These are phyloP conservation scores for Drechslerella coelobrocha DNA, from an alignment of 2,329 filamentous ascomycete genomes.

Conservation along the genomic window DNA sequence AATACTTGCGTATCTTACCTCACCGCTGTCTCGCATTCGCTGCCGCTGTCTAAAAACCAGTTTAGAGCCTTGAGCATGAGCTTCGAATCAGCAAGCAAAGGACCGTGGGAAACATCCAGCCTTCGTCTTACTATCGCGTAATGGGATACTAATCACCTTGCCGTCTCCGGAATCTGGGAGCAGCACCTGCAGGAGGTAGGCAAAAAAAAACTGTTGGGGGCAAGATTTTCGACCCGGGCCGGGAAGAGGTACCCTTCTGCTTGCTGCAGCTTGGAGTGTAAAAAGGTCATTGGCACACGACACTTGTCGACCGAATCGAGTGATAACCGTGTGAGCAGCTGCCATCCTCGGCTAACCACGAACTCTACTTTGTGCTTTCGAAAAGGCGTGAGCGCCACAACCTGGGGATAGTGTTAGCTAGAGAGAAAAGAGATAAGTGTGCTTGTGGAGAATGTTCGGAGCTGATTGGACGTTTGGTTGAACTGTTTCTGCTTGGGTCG, in stretches of 20 bases:
- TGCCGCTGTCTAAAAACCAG: too few species aligned
- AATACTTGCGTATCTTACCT: too few species aligned
- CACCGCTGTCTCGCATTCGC: too few species aligned
- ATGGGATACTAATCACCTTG: slow-evolving; percentile 8
- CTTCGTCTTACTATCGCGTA: slow-evolving; percentile 44
- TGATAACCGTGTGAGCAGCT: background rate
- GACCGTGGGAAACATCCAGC: too few species aligned
- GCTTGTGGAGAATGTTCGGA: background rate
- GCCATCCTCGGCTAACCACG: slow-evolving; percentile 2
- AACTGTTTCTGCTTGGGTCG: background rate
- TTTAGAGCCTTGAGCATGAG: too few species aligned
- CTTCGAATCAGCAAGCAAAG: too few species aligned
- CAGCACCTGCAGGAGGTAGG: background rate
- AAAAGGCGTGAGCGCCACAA: background rate
- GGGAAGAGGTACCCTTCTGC: background rate
- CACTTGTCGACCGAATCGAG: background rate
- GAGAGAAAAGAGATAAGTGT: background rate
- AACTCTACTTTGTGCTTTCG: too few species aligned
- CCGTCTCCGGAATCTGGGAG: slow-evolving; percentile 1
- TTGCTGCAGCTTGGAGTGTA: background rate
- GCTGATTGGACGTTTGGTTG: background rate
- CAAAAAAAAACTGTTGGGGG: slow-evolving; percentile 19
- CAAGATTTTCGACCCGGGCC: too few species aligned
- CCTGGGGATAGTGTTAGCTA: background rate
- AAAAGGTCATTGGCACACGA: background rate